These are phyloP conservation scores for Meripilus lineatus DNA, from an alignment of 1,284 basidiomycete genomes.

Conservation along the genomic window DNA sequence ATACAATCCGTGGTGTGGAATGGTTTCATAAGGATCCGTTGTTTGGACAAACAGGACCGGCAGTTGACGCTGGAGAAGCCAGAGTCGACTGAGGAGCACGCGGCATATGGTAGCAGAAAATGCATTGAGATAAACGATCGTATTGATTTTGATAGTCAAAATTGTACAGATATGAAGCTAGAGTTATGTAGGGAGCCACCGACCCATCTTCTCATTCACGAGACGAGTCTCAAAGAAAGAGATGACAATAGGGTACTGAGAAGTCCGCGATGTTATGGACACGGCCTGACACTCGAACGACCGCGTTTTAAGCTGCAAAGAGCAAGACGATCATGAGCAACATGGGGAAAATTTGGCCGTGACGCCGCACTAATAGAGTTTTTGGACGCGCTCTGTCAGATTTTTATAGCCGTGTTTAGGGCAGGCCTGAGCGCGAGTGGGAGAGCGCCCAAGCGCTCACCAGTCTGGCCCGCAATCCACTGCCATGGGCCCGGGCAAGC, in stretches of 20 bases:
- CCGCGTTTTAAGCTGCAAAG: constrained; percentile 40
- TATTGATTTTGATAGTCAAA: too few relatives aligned
- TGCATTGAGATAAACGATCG: too few relatives aligned
- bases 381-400: constrained; percentile 4
- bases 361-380: constrained; percentile 66
- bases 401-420: constrained; percentile 16
- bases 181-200: constrained; percentile 66
- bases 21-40: constrained; percentile 38
- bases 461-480: too few relatives aligned
- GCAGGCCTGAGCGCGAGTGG: too few relatives aligned
- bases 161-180: too few relatives aligned
- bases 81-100: background rate
- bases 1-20: constrained; percentile 24
- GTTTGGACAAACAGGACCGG: constrained; percentile 35
- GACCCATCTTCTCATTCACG: constrained; percentile 59
- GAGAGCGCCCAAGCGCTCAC: too few relatives aligned
- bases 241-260: constrained; percentile 66
- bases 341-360: constrained; percentile 72
- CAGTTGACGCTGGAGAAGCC: constrained; percentile 6
- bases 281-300: constrained; percentile 85
- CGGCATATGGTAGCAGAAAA: too few relatives aligned
- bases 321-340: constrained; percentile 73
- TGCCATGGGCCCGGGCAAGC: too few relatives aligned
- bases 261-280: constrained; percentile 67
- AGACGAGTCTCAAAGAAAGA: constrained; percentile 14